These are phyloP conservation scores for Amyloporia xantha DNA, from an alignment of 768 basidiomycete genomes.

Conservation along the genomic window DNA sequence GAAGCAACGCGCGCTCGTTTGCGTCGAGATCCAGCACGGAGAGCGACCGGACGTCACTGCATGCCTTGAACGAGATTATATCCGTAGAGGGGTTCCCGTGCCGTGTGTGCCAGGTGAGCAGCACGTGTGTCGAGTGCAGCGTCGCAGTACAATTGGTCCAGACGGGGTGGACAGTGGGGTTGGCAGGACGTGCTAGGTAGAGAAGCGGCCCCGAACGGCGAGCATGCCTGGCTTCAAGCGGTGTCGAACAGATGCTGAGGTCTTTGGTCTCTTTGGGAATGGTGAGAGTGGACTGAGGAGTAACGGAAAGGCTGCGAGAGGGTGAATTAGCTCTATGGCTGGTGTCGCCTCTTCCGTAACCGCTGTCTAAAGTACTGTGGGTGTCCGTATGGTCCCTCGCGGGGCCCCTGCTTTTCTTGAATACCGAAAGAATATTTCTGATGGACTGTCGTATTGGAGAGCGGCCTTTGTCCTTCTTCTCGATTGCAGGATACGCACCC, in stretches of 20 bases:
- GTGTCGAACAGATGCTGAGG: slow-evolving; percentile 20
- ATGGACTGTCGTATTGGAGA: slow-evolving; percentile 61
- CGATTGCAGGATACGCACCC: slow-evolving; percentile 7
- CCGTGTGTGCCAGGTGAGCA: slow-evolving; percentile 42
- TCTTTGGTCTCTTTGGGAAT: slow-evolving; percentile 4
- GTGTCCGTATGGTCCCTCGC: slow-evolving; percentile 9
- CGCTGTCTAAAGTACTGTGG: background rate
- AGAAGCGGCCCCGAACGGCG: slow-evolving; percentile 35
- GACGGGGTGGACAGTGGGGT: slow-evolving; percentile 28
- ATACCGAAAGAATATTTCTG: slow-evolving; percentile 53
- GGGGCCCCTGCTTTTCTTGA: slow-evolving; percentile 40
- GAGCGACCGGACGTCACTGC: slow-evolving; percentile 61
- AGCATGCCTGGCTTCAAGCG: slow-evolving; percentile 10
- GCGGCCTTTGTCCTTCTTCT: slow-evolving; percentile 35
- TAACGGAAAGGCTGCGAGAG: background rate
- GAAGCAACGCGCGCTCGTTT: slow-evolving; percentile 41
- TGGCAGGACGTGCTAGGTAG: slow-evolving; percentile 34
- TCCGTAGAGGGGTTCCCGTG: slow-evolving; percentile 36
- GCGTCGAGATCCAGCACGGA: slow-evolving; percentile 32
- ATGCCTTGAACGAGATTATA: slow-evolving; percentile 42
- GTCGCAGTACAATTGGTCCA: slow-evolving; percentile 44
- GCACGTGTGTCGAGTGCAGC: slow-evolving; percentile 34
- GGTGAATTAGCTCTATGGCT: no score
- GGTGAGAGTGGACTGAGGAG: slow-evolving; percentile 1
- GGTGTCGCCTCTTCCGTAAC: background rate